phyloP scores from a whole-genome alignment of 805 yeast species.

The Monosporozyma aerobia region DNA sequence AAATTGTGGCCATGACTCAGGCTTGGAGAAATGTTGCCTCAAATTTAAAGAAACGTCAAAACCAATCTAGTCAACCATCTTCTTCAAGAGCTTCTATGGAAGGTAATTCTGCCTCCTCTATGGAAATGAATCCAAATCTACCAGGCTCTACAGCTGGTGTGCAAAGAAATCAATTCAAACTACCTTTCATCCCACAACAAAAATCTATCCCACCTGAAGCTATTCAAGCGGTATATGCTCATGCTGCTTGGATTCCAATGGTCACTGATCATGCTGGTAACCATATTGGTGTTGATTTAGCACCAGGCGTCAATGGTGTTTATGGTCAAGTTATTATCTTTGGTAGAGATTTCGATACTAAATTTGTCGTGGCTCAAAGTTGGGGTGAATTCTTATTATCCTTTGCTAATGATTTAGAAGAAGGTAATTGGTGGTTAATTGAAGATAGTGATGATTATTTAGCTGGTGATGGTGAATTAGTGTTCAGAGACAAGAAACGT shows the following conservation, averaged over 20 bases:
- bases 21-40: slow-evolving; percentile 74
- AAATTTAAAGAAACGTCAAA: slow-evolving; percentile 26
- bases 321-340: slow-evolving; percentile 89
- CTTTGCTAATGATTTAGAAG: slow-evolving; percentile 81
- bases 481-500: slow-evolving; percentile 52
- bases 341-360: slow-evolving; percentile 90
- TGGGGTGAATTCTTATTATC: slow-evolving; percentile 83
- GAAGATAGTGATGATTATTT: slow-evolving; percentile 58
- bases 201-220: slow-evolving; percentile 70
- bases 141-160: not conserved
- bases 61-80: not conserved
- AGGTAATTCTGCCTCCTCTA: slow-evolving; percentile 13
- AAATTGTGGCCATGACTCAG: slow-evolving; percentile 68
- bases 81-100: slow-evolving; percentile 6
- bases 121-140: not conserved
- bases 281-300: slow-evolving; percentile 82
- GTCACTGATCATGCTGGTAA: slow-evolving; percentile 85
- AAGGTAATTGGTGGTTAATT: slow-evolving; percentile 67
- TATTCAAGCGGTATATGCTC: slow-evolving; percentile 72
- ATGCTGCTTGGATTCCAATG: slow-evolving; percentile 85
- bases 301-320: slow-evolving; percentile 67
- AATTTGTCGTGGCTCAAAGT: slow-evolving; percentile 73
- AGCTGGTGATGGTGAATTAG: slow-evolving; percentile 66
- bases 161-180: slow-evolving; percentile 28
- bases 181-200: slow-evolving; percentile 41